These are phyloP conservation scores for Suillus americanus DNA, from an alignment of 768 basidiomycete species.

Conservation along the genomic window DNA sequence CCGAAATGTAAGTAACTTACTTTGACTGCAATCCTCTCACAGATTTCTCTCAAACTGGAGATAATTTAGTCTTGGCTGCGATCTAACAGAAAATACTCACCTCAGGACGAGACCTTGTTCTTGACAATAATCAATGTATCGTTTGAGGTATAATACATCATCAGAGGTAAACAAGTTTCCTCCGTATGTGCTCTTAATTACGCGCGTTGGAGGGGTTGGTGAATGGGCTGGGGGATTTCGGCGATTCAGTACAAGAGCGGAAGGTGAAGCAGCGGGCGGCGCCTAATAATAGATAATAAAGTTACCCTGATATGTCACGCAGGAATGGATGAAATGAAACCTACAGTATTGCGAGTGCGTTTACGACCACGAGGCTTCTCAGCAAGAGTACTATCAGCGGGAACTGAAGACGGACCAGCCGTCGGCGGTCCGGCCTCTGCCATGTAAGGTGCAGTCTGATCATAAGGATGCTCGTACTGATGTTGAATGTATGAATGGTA, in stretches of 20 bases:
- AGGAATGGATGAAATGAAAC: constrained; percentile 8
- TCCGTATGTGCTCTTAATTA: constrained; percentile 88
- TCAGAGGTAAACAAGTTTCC: constrained; percentile 86
- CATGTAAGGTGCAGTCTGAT: constrained; percentile 55
- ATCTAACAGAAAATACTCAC: constrained; percentile 33
- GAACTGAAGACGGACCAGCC: constrained; percentile 40
- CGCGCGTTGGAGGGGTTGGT: constrained; percentile 78
- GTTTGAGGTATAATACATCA: constrained; percentile 80
- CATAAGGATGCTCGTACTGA: constrained; percentile 59
- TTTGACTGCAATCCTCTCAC: constrained; percentile 84
- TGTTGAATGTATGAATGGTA: constrained; percentile 10
- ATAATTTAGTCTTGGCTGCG: background rate
- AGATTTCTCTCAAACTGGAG: constrained; percentile 68
- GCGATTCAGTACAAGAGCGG: constrained; percentile 65
- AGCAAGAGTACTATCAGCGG: constrained; percentile 22
- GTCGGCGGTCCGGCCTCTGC: constrained; percentile 49
- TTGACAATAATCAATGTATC: constrained; percentile 89
- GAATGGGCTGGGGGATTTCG: constrained; percentile 71
- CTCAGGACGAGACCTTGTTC: constrained; percentile 83
- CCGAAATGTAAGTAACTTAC: constrained; percentile 32
- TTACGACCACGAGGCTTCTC: constrained; percentile 68
- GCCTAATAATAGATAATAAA: constrained; percentile 35
- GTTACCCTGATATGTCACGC: constrained; percentile 10
- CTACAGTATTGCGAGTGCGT: constrained; percentile 59
- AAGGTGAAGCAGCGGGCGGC: constrained; percentile 63